A percentile compares a stretch with the other conserved stretches of the same genome.
Evolutionary conservation across 2,329 filamentous ascomycete species (phyloP).

Genomic region (Neonectria coccinea): DNA sequence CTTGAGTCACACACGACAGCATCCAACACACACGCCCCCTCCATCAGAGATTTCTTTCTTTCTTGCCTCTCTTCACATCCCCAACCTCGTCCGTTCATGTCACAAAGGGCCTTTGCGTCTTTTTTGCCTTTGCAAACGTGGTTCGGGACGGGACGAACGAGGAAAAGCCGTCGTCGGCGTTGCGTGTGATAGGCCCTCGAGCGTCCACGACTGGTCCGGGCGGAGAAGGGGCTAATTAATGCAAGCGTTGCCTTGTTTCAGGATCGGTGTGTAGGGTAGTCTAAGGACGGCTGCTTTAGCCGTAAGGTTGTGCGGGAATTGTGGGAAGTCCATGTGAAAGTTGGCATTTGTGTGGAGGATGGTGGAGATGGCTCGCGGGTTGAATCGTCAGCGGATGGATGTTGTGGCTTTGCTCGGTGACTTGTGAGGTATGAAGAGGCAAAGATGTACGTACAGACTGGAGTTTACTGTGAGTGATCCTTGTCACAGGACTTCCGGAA

Average conservation of each 20-base stretch:
- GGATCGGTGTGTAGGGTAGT: conserved; percentile 26
- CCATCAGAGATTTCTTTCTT: conserved; percentile 11
- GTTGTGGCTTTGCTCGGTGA: neutral
- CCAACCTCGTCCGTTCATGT: conserved; percentile 18
- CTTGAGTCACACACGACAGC: conserved; percentile 3
- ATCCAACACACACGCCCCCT: conserved; percentile 8
- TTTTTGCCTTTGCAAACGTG: conserved; percentile 13
- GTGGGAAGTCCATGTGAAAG: conserved; percentile 12
- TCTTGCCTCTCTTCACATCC: neutral
- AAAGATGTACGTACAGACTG: neutral
- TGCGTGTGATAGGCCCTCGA: conserved; percentile 35
- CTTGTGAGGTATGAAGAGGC: neutral
- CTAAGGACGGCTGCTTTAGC: conserved; percentile 10
- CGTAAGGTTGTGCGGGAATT: conserved; percentile 29
- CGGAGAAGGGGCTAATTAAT: conserved; percentile 31
- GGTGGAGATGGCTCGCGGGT: neutral
- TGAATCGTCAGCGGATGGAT: neutral
- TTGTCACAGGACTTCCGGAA: neutral
- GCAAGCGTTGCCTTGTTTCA: conserved; percentile 43
- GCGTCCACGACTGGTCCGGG: conserved; percentile 32
- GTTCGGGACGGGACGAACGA: conserved; percentile 30
- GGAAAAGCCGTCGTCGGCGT: conserved; percentile 16
- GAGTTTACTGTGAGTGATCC: neutral
- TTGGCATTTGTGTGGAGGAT: conserved; percentile 17
- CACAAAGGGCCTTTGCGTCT: conserved; percentile 18